phyloP scores from a whole-genome alignment of 805 yeast genomes.

The Yarrowia sp. region DNA sequence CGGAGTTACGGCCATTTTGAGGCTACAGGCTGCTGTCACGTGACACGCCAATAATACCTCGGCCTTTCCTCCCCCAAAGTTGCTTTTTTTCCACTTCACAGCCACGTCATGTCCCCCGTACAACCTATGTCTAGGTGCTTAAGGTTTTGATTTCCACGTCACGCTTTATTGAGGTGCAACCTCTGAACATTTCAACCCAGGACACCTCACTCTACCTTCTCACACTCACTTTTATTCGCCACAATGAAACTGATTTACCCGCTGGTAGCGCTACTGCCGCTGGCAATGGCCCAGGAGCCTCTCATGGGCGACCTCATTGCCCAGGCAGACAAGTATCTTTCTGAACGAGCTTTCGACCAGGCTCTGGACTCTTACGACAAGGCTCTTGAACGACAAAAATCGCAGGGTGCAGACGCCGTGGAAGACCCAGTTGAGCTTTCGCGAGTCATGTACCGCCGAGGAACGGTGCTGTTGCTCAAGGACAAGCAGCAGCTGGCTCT shows the following conservation, averaged over 20 bases:
- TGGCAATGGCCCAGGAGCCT: conserved; percentile 31
- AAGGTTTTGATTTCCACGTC: conserved; percentile 25
- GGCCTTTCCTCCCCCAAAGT: neutral
- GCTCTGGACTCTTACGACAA: conserved; percentile 51
- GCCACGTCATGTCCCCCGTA: conserved; percentile 9
- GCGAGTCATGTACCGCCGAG: conserved; percentile 34
- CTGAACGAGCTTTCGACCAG: conserved; percentile 48
- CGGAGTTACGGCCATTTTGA: too few relatives aligned
- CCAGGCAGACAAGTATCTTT: conserved; percentile 50
- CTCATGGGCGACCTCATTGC: conserved; percentile 41
- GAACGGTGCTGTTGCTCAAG: conserved; percentile 28
- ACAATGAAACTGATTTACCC: conserved; percentile 18
- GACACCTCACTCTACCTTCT: neutral
- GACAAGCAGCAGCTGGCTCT: conserved; percentile 36
- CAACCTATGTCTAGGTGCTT: conserved; percentile 4
- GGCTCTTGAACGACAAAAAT: conserved; percentile 47
- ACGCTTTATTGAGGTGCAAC: conserved; percentile 18
- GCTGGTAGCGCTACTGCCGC: conserved; percentile 33
- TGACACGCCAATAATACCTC: too few relatives aligned
- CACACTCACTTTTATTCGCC: neutral
- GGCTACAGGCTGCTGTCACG: neutral
- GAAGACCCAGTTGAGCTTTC: conserved; percentile 30
- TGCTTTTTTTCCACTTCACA: neutral
- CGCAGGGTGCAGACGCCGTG: conserved; percentile 26
- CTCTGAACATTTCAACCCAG: neutral